Base-by-base conservation (phyloP, 495 filamentous ascomycete species). In the Tuber brumale region DNA sequence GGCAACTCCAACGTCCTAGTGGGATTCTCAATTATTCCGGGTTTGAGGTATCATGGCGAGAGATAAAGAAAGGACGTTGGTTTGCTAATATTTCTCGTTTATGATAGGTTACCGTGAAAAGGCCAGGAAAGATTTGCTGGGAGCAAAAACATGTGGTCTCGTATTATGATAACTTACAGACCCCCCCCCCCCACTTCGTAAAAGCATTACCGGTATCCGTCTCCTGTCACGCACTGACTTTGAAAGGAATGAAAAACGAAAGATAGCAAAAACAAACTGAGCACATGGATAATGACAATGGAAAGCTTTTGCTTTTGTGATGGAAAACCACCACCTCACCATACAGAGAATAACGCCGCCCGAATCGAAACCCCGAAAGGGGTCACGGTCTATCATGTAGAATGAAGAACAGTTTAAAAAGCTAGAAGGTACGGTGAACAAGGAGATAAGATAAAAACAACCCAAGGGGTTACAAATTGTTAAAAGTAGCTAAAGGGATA, bases 181-280 rank as follows among this genome's bases (percentile, higher is more conserved):
- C 27, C 27, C n/a, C 57, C 18, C 27, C 27, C 27, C n/a, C 57
- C 18, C 27, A 31, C 57, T 66, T 66, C 57, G 57, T 66, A 31
- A 31, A 66, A 31, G 12, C 57, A 66, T 66, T 31, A 57, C 23
- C 5, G 18, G 45, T 42, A 42, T 42, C 23, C 3, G 3, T 12
- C 57, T 31, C 57, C 18, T n/a, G 27, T 31, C n/a, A 39, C 37
- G 4, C n/a, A 66, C n/a, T 3, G 57, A 66, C 57, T 14, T 31
- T 31, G 7, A 31, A 31, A 31, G n/a, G 10, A 16, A 31, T 3
- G 3, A 31, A 31, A 31, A 66, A 66, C 23, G 12, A 66, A 66
- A 66, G 57, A 66, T 66, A 66, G 57, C n/a, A 66, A 66, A 66
- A 66, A 66, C 57, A 31, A 66, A 31, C 57, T 66, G 27, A 66